Percentiles rank a stretch among this genome's conserved stretches.
phyloP scores from a whole-genome alignment of 2,329 filamentous ascomycete genomes.

The Sporothrix globosa region DNA sequence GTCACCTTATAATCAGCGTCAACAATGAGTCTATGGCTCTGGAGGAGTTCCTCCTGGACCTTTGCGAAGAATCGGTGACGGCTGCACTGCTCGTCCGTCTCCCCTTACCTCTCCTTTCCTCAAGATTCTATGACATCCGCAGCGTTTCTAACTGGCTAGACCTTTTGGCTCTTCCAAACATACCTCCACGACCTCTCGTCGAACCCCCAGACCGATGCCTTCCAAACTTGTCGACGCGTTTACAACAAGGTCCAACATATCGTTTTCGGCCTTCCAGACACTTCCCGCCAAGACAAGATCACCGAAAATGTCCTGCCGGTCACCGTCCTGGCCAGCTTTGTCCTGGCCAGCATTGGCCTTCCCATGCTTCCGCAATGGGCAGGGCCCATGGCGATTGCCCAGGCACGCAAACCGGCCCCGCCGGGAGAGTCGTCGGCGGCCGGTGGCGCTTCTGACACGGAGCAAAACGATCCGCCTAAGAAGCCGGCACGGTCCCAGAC shows the following conservation, averaged over 20 bases:
- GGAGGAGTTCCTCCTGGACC: slow-evolving; percentile 82
- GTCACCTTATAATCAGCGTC: slow-evolving; percentile 83
- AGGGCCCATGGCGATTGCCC: slow-evolving; percentile 78
- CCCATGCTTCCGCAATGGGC: slow-evolving; percentile 77
- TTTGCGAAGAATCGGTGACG: slow-evolving; percentile 86
- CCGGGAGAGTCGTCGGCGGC: slow-evolving; percentile 56
- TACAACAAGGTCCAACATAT: slow-evolving; percentile 90
- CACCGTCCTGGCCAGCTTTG: slow-evolving; percentile 77
- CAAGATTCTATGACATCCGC: neutral
- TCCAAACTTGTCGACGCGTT: slow-evolving; percentile 79
- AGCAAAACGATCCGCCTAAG: slow-evolving; percentile 37
- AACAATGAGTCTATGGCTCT: slow-evolving; percentile 91
- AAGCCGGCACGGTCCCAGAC: slow-evolving; percentile 72
- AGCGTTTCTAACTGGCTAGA: slow-evolving; percentile 53
- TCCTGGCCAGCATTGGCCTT: slow-evolving; percentile 74
- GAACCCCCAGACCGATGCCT: slow-evolving; percentile 74
- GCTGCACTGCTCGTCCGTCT: slow-evolving; percentile 74
- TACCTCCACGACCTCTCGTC: slow-evolving; percentile 79
- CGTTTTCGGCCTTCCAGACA: slow-evolving; percentile 76
- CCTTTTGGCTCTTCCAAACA: slow-evolving; percentile 88
- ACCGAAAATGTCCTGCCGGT: slow-evolving; percentile 80
- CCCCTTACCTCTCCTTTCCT: neutral
- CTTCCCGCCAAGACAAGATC: slow-evolving; percentile 71
- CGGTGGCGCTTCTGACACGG: slow-evolving; percentile 30
- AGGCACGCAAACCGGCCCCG: slow-evolving; percentile 74